Base-by-base conservation (phyloP, 148 eudicot genomes). In the Pharnaceum exiguum region DNA sequence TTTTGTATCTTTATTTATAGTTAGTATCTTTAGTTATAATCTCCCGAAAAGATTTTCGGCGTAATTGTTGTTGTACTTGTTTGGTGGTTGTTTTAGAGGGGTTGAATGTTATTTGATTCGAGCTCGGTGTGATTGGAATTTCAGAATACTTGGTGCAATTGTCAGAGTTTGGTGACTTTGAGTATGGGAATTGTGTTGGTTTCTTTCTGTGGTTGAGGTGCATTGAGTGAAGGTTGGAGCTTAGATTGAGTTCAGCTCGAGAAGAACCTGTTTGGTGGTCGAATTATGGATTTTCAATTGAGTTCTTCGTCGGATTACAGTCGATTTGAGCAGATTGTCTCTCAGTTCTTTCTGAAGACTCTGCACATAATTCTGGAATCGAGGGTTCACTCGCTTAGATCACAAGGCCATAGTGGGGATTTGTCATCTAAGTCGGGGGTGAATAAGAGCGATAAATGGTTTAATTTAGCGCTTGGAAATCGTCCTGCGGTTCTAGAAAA, bases 371-470 rank as follows among this genome's bases (percentile, higher is more conserved):
- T 91, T 35, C 68, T 91, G 46, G 88, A 88, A 39, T 91, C 90
- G n/a, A 81, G 98, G 82, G 83, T 91, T 67, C 95, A 96, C 11
- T 81, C 87, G 0, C 61, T 80, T 23, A 74, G 73, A 46, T 71
- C 82, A 6, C 56, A 51, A 46, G 69, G 70, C 44, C 71, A 69
- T 36, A 58, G 70, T 21, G 71, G 83, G 9, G 84, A 70, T 3
- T 50, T 47, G 36, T 66, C 61, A 42, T 42, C 63, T 2, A 60
- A 58, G 31, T 59, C 78, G 45, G 70, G 63, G 51, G 72, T 69
- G 28, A 93, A 72, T 44, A 93, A 74, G 73, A 81, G 75, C 55
- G 95, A 93, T 65, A 85, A 79, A 76, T 93, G 98, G 98, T 91
- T 91, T 70, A 81, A 76, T 77, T 71, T 91, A 58, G 78, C 64